A percentile compares a stretch with the other conserved stretches of the same genome.
Evolutionary conservation across 2,329 filamentous ascomycete genomes (phyloP).

Genomic region (Stromatinia cepivora): DNA sequence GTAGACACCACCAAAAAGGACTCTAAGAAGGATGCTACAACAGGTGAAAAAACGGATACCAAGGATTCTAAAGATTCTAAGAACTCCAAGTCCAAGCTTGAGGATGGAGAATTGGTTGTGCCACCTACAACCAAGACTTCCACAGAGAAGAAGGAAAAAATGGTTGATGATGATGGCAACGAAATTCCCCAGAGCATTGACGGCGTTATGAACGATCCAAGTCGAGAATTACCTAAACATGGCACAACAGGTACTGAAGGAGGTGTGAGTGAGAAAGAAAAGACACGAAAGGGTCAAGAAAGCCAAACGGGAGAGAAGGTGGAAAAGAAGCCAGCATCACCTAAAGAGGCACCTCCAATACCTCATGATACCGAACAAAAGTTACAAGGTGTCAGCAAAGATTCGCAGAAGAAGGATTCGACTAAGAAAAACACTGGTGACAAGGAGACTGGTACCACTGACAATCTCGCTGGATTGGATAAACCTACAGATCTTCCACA

Average conservation of each 20-base stretch:
- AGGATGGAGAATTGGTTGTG: slow-evolving; percentile 42
- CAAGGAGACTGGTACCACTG: slow-evolving; percentile 35
- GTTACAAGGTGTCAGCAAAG: slow-evolving; percentile 52
- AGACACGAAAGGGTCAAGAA: slow-evolving; percentile 69
- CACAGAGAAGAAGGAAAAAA: slow-evolving; percentile 34
- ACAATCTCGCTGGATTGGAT: slow-evolving; percentile 56
- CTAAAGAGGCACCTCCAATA: slow-evolving; percentile 80
- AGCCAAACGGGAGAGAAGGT: slow-evolving; percentile 62
- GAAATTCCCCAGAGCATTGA: slow-evolving; percentile 66
- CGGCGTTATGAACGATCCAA: slow-evolving; percentile 91
- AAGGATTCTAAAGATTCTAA: slow-evolving; percentile 39
- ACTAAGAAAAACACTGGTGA: slow-evolving; percentile 43
- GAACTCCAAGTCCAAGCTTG: slow-evolving; percentile 39
- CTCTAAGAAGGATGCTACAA: slow-evolving; percentile 45
- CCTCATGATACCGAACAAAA: slow-evolving; percentile 74
- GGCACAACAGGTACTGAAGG: slow-evolving; percentile 88
- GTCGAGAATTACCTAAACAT: slow-evolving; percentile 72
- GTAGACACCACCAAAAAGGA: slow-evolving; percentile 59
- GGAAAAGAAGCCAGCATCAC: slow-evolving; percentile 76
- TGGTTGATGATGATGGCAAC: slow-evolving; percentile 58
- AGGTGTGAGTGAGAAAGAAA: slow-evolving; percentile 84
- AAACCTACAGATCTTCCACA: slow-evolving; percentile 81
- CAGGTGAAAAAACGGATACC: neutral
- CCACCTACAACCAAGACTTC: slow-evolving; percentile 51
- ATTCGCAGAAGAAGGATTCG: slow-evolving; percentile 41